Evolutionary conservation across 306 rosid genomes (phyloP), one percentile per base, ranked within the genome.

Genomic region (Prosopis cineraria): DNA sequence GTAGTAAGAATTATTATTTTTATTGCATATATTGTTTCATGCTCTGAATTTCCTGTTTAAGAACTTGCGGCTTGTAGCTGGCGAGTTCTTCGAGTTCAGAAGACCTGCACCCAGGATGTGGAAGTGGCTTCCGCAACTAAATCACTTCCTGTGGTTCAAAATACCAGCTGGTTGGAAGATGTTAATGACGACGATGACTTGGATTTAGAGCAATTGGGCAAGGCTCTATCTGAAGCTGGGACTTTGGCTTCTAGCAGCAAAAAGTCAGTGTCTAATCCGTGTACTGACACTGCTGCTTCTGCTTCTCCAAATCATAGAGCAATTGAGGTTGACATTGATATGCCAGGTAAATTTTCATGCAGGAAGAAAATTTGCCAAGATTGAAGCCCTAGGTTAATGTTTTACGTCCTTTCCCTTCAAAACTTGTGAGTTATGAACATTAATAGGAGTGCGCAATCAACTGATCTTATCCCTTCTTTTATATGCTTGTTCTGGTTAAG

Each of bases 21-120:
- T 55, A 55, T 2, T 63, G 25, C 3, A 3, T 10, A 47, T 37
- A 4, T 45, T 58, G 14, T 66, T 53, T 43, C 64, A 43, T 41
- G 67, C 41, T 41, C 79, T 75, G 41, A 75, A 36, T 56, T 37
- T 50, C 43, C 40, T 70, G 34, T 2, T 24, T 39, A 68, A 29
- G 22, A 7, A 58, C 45, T 39, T 20, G 65, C 22, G 31, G 2
- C 66, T 41, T 82, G 77, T 81, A 80, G 88, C 72, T 94, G 93
- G 92, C 89, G 90, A 65, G 92, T 86, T 72, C 88, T 94, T 70
- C 93, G 97, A 14, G 68, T 92, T 85, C 97, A 90, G 88, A 90
- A 72, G 71, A 34, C 76, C 10, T 2, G 53, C 71, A 75, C 82
- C 67, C 63, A 56, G 59, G 83, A 74, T 36, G 73, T 44, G 53